These are phyloP conservation scores for Lepiota venenata DNA, from an alignment of 768 basidiomycete genomes.

Conservation along the genomic window DNA sequence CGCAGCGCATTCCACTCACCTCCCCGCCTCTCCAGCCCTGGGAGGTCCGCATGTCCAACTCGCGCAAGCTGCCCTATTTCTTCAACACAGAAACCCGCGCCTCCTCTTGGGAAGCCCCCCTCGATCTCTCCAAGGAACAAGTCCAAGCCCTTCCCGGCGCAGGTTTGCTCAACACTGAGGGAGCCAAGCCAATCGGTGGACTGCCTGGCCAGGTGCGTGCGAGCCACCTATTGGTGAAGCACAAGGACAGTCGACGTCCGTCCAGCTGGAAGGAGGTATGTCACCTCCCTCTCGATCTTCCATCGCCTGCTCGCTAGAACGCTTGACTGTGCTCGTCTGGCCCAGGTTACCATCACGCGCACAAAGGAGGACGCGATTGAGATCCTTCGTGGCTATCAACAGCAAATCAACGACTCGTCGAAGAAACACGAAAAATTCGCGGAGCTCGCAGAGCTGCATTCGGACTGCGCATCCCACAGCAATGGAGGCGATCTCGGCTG, in stretches of 20 bases:
- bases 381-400: slow-evolving; percentile 66
- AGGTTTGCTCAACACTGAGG: slow-evolving; percentile 34
- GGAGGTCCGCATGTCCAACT: slow-evolving; percentile 87
- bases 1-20: slow-evolving; percentile 4
- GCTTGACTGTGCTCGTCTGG: background rate
- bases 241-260: slow-evolving; percentile 72
- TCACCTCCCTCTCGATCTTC: slow-evolving; percentile 1
- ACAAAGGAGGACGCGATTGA: slow-evolving; percentile 85
- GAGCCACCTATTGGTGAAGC: slow-evolving; percentile 95
- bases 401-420: slow-evolving; percentile 51
- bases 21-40: slow-evolving; percentile 34
- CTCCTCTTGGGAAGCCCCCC: slow-evolving; percentile 81
- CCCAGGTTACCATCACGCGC: slow-evolving; percentile 73
- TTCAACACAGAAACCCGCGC: slow-evolving; percentile 68
- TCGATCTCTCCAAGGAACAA: slow-evolving; percentile 58
- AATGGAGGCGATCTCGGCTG: slow-evolving; percentile 85
- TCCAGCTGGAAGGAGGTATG: slow-evolving; percentile 84
- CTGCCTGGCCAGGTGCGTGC: slow-evolving; percentile 69
- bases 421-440: slow-evolving; percentile 65
- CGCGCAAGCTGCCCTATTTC: slow-evolving; percentile 81
- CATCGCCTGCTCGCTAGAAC: background rate
- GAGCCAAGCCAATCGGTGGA: slow-evolving; percentile 13
- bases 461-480: slow-evolving; percentile 87
- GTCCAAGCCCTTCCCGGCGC: slow-evolving; percentile 67
- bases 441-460: slow-evolving; percentile 69